Conservation (phyloP, 164 flowering plant genomes). For the Kalanchoe fedtschenkoi region DNA sequence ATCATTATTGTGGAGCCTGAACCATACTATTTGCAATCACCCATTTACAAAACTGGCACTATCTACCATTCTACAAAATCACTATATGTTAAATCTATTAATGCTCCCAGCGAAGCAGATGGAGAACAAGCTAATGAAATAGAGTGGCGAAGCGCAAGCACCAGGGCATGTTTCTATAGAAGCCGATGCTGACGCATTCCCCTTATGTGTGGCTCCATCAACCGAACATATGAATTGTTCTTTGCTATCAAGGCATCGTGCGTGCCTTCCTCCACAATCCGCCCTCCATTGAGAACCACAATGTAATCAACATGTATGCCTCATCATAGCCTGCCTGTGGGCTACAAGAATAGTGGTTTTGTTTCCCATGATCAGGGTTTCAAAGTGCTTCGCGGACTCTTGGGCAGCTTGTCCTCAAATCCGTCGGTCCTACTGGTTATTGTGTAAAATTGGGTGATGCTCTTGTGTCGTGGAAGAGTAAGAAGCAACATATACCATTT, state of each 20-base stretch:
- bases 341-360: slow-evolving; percentile 92
- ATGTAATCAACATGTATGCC: slow-evolving; percentile 97
- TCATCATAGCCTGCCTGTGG: slow-evolving; percentile 95
- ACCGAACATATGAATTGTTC: slow-evolving; percentile 75
- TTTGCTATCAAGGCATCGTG: slow-evolving; percentile 69
- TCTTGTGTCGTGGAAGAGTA: too few relatives aligned
- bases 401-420: too few relatives aligned
- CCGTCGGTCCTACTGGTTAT: too few relatives aligned
- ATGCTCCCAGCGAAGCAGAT: neutral
- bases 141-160: neutral
- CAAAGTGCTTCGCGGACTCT: slow-evolving; percentile 95
- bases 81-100: neutral
- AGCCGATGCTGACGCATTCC: slow-evolving; percentile 80
- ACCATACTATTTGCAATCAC: too few relatives aligned
- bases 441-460: too few relatives aligned
- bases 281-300: slow-evolving; percentile 90
- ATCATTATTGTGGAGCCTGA: neutral
- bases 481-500: too few relatives aligned
- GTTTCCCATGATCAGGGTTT: slow-evolving; percentile 93
- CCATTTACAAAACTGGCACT: slow-evolving; percentile 1
- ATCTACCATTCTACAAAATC: neutral
- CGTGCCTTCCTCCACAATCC: slow-evolving; percentile 91
- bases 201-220: slow-evolving; percentile 97
- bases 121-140: neutral
- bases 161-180: slow-evolving; percentile 23